Base-by-base conservation (phyloP, 2,329 filamentous ascomycete genomes). In the Penicillium sp. region DNA sequence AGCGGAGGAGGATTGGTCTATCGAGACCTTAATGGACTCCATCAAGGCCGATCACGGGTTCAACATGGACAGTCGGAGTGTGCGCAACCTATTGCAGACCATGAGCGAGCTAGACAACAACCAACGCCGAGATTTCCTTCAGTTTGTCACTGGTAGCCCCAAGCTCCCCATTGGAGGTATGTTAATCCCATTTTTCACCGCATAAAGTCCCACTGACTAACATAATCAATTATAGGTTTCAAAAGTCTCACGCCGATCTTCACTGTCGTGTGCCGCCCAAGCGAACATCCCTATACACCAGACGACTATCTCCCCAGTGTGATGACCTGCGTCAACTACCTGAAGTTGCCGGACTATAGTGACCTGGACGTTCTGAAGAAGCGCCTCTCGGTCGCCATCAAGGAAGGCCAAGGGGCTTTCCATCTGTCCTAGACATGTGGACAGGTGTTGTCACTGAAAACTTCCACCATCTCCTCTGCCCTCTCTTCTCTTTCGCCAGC, bases 301-400 rank as follows among this genome's bases (percentile, higher is more conserved):
- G 94, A 99, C 71, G 94, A 99, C 78, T 99, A 97, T 70, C 83
- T 99, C n/a, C 94, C 96, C 13, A 97, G 93, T 73, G 96, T 99
- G 74, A 99, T 99, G 96, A 99, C 96, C 12, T 99, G 96, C 74
- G 94, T 96, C 77, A 99, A 99, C 76, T 99, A 99, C 74, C 86
- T 99, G 69, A 99, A 99, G 78, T 83, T 99, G 70, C 94, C 94
- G 21, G 91, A 99, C 76, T 99, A 99, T 77, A 93, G 87, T 65
- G 86, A 80, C 66, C 79, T 96, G 61, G 85, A 90, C 1, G 82
- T 89, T 51, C 86, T 99, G 77, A 88, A 84, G 70, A 84, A 89
- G 72, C 90, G 91, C 74, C 82, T 99, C 53, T 86, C 85, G 63
- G 89, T 88, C 63, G 96, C 94, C 27, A 96, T 96, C 73, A 90